Evolutionary conservation across 768 basidiomycete species (phyloP), one percentile per base, ranked within the genome.

Genomic region (Amylocystis lapponica): DNA sequence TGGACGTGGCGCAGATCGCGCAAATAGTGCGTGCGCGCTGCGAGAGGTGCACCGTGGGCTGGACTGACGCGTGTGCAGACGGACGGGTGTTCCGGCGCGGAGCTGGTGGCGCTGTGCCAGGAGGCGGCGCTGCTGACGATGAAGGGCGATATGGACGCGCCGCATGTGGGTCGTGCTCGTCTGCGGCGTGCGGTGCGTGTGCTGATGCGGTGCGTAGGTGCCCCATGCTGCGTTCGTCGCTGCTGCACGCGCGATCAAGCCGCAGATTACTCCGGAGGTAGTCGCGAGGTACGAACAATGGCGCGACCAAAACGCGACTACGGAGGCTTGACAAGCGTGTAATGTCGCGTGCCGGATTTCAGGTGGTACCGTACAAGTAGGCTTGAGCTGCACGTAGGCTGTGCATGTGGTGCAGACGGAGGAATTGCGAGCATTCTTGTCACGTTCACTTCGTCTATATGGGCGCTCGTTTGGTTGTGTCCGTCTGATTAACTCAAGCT

Each of bases 41-140:
- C 5, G 20, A n/a, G 7, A 23, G 3, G 40, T n/a, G n/a, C n/a
- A n/a, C n/a, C n/a, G n/a, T n/a, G n/a, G n/a, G n/a, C n/a, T n/a
- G n/a, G n/a, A n/a, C 10, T 23, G 12, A 2, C 47, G 48, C 11
- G n/a, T n/a, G n/a, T n/a, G 38, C 55, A 98, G 96, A 87, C 93
- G 1, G 81, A 86, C 9, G 96, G 95, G 1, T 99, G 92, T 60
- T 98, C 94, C 16, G 96, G 96, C 4, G 96, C 96, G 5, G 96
- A 99, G 62, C 81, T 98, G 26, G 74, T 79, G 5, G 82, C 86
- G 8, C 74, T 98, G 33, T 98, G 94, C 59, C 96, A 98, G 65
- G 95, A 99, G 63, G 96, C 96, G 3, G 96, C 95, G 0, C 62
- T 98, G 49, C 60, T 84, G 41, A 88, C 93, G 0, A 98, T 99